These are phyloP conservation scores for Penicillium freii DNA, from an alignment of 2,329 filamentous ascomycete genomes.

Conservation along the genomic window DNA sequence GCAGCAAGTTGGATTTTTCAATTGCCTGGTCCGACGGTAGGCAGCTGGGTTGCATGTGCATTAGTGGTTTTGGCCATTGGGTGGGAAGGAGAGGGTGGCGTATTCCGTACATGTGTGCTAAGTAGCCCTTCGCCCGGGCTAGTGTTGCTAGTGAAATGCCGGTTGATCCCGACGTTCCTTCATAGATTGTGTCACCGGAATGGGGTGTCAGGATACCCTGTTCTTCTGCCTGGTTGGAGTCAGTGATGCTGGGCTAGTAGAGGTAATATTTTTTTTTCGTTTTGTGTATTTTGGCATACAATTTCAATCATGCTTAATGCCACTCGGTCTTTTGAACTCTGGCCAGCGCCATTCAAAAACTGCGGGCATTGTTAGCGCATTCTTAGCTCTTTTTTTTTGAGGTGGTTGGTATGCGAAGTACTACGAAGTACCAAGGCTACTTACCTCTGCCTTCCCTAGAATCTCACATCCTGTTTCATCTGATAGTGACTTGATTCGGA, in stretches of 20 bases:
- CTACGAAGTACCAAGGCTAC: constrained; percentile 2
- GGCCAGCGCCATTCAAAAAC: constrained; percentile 91
- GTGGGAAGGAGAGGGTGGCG: neutral
- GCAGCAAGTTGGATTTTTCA: constrained; percentile 86
- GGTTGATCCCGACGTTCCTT: constrained; percentile 94
- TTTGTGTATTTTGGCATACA: constrained; percentile 34
- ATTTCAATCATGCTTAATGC: constrained; percentile 81
- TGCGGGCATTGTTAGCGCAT: constrained; percentile 24
- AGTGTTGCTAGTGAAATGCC: constrained; percentile 92
- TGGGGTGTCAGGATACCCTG: constrained; percentile 71
- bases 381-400: neutral
- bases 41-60: constrained; percentile 51
- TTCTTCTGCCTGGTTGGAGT: constrained; percentile 64
- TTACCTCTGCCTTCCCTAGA: constrained; percentile 81
- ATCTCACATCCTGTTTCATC: constrained; percentile 85
- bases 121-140: constrained; percentile 82
- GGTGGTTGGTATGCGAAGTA: neutral
- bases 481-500: constrained; percentile 81
- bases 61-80: constrained; percentile 14
- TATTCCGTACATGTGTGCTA: constrained; percentile 71
- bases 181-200: constrained; percentile 91
- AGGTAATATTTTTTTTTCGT: neutral
- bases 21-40: constrained; percentile 89
- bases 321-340: constrained; percentile 92
- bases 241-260: constrained; percentile 5